phyloP scores from a whole-genome alignment of 2,329 filamentous ascomycete species.

The Aspergillus sp. region DNA sequence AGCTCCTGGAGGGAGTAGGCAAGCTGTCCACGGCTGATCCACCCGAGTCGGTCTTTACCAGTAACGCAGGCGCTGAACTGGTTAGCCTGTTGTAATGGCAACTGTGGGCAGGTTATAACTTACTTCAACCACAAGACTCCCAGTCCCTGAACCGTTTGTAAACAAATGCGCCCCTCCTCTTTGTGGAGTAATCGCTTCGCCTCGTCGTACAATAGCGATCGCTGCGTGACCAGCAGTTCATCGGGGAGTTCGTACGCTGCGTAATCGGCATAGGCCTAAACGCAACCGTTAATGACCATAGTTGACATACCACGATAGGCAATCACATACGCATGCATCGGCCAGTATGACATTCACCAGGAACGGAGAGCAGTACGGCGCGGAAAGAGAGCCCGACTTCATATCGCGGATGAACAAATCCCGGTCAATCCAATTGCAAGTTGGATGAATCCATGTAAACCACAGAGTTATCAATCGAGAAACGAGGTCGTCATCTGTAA shows the following conservation, averaged over 20 bases:
- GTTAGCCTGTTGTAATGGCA: not conserved
- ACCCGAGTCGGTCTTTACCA: constrained; percentile 37
- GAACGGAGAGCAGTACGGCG: constrained; percentile 40
- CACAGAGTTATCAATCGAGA: constrained; percentile 39
- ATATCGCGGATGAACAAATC: constrained; percentile 42
- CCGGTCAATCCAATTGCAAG: constrained; percentile 37
- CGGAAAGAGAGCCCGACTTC: constrained; percentile 31
- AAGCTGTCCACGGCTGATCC: constrained; percentile 34
- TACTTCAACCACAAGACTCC: constrained; percentile 38
- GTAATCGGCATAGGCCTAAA: constrained; percentile 35
- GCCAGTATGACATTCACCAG: constrained; percentile 41
- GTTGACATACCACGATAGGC: not conserved
- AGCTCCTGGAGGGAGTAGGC: constrained; percentile 32
- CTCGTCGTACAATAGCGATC: constrained; percentile 40
- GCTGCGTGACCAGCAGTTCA: constrained; percentile 26
- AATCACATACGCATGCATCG: constrained; percentile 35
- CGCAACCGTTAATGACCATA: not conserved
- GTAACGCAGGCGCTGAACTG: constrained; percentile 35
- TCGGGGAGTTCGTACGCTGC: constrained; percentile 26
- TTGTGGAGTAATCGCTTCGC: constrained; percentile 36
- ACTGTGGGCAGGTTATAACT: constrained; percentile 3
- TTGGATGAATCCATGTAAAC: constrained; percentile 38
- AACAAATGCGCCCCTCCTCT: constrained; percentile 35
- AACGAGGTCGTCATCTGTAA: constrained; percentile 31
- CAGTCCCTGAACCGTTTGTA: constrained; percentile 37